phyloP scores from a whole-genome alignment of 1,139 yeast species.

The Taphrina populina region DNA sequence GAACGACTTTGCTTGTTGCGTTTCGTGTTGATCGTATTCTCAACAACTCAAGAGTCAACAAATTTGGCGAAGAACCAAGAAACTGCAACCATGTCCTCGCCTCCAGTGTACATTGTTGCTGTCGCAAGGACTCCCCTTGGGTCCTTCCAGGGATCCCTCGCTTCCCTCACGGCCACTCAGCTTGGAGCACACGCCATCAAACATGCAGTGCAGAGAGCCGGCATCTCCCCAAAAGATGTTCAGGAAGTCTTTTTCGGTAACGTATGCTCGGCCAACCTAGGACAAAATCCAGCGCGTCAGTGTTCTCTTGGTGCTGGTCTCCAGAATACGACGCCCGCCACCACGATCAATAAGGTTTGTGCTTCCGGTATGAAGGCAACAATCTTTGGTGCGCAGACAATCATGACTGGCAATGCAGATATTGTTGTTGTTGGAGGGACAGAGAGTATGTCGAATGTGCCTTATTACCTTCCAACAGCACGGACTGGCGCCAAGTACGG shows the following conservation, averaged over 20 bases:
- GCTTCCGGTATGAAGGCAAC: slow-evolving; percentile 94
- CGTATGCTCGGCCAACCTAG: slow-evolving; percentile 87
- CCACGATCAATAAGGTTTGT: slow-evolving; percentile 94
- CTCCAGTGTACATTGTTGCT: slow-evolving; percentile 76
- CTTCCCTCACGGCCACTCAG: slow-evolving; percentile 74
- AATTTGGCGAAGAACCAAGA: not conserved
- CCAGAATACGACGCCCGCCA: slow-evolving; percentile 71
- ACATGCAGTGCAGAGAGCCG: slow-evolving; percentile 36
- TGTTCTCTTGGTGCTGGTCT: slow-evolving; percentile 91
- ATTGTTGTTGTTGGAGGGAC: slow-evolving; percentile 96
- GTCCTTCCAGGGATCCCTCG: slow-evolving; percentile 78
- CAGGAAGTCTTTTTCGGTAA: slow-evolving; percentile 93
- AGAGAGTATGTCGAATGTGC: slow-evolving; percentile 94
- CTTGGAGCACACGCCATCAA: slow-evolving; percentile 90
- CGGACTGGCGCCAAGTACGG: slow-evolving; percentile 91
- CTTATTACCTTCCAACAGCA: slow-evolving; percentile 84
- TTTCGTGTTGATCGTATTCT: no score
- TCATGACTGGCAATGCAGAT: slow-evolving; percentile 83
- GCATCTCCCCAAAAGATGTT: slow-evolving; percentile 65
- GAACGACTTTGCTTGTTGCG: not conserved
- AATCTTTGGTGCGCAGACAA: slow-evolving; percentile 85
- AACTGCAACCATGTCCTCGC: slow-evolving; percentile 13
- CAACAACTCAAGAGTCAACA: no score
- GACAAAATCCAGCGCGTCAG: slow-evolving; percentile 98
- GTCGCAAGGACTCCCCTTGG: slow-evolving; percentile 95